Conservation (phyloP, 1,284 basidiomycete genomes). For the Sphaerobolus stellatus region DNA sequence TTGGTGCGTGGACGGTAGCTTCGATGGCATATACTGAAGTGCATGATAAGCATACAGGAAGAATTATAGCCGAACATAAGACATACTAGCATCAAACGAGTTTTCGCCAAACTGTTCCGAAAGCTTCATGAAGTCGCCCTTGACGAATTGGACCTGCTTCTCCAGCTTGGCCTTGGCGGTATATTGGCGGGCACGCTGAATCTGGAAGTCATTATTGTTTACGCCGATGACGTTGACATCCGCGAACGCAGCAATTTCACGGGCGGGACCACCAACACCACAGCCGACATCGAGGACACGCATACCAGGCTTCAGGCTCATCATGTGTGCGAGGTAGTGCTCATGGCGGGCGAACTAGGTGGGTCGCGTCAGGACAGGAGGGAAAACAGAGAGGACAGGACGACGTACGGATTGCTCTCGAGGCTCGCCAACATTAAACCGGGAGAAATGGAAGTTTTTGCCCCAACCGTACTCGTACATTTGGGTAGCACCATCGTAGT, state of each 20-base stretch:
- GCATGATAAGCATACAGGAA: slow-evolving; percentile 2
- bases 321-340: slow-evolving; percentile 92
- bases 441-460: slow-evolving; percentile 95
- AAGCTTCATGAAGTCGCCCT: slow-evolving; percentile 97
- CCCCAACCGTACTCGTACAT: slow-evolving; percentile 97
- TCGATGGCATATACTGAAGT: slow-evolving; percentile 90
- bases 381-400: neutral
- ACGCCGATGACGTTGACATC: slow-evolving; percentile 86
- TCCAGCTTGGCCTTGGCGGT: slow-evolving; percentile 79
- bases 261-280: slow-evolving; percentile 95
- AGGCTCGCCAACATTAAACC: slow-evolving; percentile 95
- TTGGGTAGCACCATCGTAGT: slow-evolving; percentile 96
- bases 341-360: slow-evolving; percentile 92
- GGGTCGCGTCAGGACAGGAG: slow-evolving; percentile 19
- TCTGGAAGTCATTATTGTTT: slow-evolving; percentile 98
- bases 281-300: slow-evolving; percentile 97
- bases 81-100: slow-evolving; percentile 89
- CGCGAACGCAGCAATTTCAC: slow-evolving; percentile 91
- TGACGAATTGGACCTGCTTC: slow-evolving; percentile 77
- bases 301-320: slow-evolving; percentile 85
- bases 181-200: slow-evolving; percentile 83
- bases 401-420: slow-evolving; percentile 62
- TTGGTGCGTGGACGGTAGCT: slow-evolving; percentile 95
- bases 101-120: slow-evolving; percentile 90
- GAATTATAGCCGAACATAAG: neutral